These are phyloP conservation scores for Sporisorium scitamineum DNA, from an alignment of 1,284 basidiomycete genomes.

Conservation along the genomic window DNA sequence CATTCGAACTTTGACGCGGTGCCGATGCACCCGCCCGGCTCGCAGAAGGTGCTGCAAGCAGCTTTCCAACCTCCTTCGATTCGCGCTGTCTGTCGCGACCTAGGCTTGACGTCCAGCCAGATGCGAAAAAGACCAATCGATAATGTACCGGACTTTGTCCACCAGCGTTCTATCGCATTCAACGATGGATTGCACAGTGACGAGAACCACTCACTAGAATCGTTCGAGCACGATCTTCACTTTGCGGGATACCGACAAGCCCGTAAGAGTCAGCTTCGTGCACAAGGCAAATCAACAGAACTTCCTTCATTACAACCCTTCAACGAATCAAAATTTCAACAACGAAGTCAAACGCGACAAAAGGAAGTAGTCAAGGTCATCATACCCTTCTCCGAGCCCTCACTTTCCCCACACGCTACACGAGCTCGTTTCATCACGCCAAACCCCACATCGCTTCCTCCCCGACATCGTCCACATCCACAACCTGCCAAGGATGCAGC, in stretches of 20 bases:
- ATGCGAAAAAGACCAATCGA: neutral
- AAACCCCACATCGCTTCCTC: neutral
- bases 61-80: conserved; percentile 8
- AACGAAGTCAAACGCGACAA: conserved; percentile 14
- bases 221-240: conserved; percentile 20
- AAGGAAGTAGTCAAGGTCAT: conserved; percentile 48
- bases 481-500: neutral
- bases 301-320: conserved; percentile 12
- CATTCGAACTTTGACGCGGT: conserved; percentile 1
- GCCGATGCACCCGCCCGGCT: too few species aligned
- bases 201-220: neutral
- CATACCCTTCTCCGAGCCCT: conserved; percentile 32
- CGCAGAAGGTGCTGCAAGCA: neutral
- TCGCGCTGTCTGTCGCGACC: conserved; percentile 4
- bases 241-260: conserved; percentile 21
- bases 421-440: conserved; percentile 26
- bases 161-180: neutral
- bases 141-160: conserved; percentile 15
- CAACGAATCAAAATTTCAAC: neutral
- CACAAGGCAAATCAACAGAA: neutral
- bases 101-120: conserved; percentile 12
- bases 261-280: neutral
- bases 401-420: conserved; percentile 16
- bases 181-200: neutral
- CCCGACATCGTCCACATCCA: neutral